These are phyloP conservation scores for Phytopythium litorale DNA, from an alignment of 352 stramenopile species.

Conservation along the genomic window DNA sequence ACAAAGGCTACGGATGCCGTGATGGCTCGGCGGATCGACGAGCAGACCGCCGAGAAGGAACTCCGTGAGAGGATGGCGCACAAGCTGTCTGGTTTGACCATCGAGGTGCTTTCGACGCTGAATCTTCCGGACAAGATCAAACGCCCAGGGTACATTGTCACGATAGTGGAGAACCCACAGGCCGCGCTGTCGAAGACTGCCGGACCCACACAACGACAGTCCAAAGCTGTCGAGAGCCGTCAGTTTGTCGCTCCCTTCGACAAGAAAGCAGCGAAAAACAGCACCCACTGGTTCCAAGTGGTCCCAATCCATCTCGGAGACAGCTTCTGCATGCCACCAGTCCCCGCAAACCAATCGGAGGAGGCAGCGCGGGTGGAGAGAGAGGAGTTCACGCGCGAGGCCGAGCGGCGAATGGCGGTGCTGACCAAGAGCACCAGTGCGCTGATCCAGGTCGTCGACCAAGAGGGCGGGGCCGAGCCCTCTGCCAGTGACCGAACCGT, in stretches of 20 bases:
- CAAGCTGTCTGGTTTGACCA: conserved; percentile 28
- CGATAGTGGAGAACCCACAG: conserved; percentile 35
- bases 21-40: conserved; percentile 33
- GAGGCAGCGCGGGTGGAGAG: background rate
- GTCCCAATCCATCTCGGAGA: conserved; percentile 22
- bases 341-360: no score
- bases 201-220: conserved; percentile 8
- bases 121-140: conserved; percentile 29
- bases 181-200: conserved; percentile 16
- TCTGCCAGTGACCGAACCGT: conserved; percentile 13
- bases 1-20: conserved; percentile 24
- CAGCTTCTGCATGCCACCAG: background rate
- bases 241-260: conserved; percentile 15
- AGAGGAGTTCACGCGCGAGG: conserved; percentile 6
- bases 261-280: conserved; percentile 5
- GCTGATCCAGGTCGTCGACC: conserved; percentile 46
- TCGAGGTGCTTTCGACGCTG: conserved; percentile 46
- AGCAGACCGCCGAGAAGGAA: conserved; percentile 9
- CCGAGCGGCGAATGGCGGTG: conserved; percentile 20
- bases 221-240: conserved; percentile 11
- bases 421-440: conserved; percentile 35
- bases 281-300: conserved; percentile 28
- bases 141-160: conserved; percentile 36
- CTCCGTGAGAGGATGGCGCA: conserved; percentile 33
- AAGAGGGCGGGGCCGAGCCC: conserved; percentile 7